A percentile compares a stretch with the other conserved stretches of the same genome.
These are phyloP conservation scores for Fomitopsis betulina DNA, from an alignment of 1,284 basidiomycete genomes.

Conservation along the genomic window DNA sequence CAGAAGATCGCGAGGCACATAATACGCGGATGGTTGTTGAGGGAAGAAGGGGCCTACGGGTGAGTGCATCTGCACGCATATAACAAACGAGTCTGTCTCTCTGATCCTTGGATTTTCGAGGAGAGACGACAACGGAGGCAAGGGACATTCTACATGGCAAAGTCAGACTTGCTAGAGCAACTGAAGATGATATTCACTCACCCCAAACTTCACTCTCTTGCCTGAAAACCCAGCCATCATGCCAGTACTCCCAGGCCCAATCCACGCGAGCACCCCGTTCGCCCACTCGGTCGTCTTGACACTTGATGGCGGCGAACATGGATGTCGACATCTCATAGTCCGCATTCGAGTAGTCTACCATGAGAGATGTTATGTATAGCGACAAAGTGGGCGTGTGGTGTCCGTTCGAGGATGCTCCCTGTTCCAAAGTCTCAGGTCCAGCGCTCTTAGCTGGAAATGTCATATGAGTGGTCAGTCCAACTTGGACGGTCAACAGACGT, in stretches of 20 bases:
- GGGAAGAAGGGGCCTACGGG: conserved; percentile 62
- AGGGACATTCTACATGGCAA: conserved; percentile 47
- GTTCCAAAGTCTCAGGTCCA: conserved; percentile 10
- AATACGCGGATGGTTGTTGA: conserved; percentile 60
- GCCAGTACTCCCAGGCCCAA: conserved; percentile 71
- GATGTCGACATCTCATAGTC: conserved; percentile 59
- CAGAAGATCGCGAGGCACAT: conserved; percentile 57
- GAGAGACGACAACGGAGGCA: conserved; percentile 60
- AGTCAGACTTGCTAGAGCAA: neutral
- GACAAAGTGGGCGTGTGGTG: conserved; percentile 40
- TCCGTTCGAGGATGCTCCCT: conserved; percentile 15
- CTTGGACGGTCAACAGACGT: conserved; percentile 12
- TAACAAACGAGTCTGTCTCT: conserved; percentile 61
- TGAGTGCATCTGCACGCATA: conserved; percentile 67
- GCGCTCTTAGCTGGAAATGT: conserved; percentile 15
- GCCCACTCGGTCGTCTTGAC: conserved; percentile 54
- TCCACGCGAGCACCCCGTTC: conserved; percentile 61
- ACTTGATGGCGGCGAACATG: conserved; percentile 73
- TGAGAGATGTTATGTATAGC: conserved; percentile 62
- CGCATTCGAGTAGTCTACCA: conserved; percentile 52
- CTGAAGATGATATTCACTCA: conserved; percentile 24
- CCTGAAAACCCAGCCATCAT: conserved; percentile 61
- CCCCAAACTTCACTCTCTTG: conserved; percentile 71
- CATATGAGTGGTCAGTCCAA: neutral
- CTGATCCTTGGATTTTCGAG: conserved; percentile 54